Conservation (phyloP, 129 eudicot genomes). For the Solidago caesia region DNA sequence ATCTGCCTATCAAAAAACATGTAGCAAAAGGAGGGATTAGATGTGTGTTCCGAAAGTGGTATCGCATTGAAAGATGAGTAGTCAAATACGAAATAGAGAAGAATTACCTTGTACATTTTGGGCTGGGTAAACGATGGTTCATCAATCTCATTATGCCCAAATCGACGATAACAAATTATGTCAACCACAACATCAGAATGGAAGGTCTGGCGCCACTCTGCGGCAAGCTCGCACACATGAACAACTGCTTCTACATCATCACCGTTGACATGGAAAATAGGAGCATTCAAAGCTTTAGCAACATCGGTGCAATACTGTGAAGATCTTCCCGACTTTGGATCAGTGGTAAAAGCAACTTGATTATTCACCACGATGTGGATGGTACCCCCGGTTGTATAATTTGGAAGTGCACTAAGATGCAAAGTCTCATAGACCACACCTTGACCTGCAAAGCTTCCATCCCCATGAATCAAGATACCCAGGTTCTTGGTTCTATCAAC, state of each 20-base stretch:
- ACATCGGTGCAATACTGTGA: constrained; percentile 96
- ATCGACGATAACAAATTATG: constrained; percentile 85
- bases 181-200: constrained; percentile 93
- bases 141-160: constrained; percentile 97
- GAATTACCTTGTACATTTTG: constrained; percentile 76
- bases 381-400: constrained; percentile 93
- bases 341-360: constrained; percentile 95
- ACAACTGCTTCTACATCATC: constrained; percentile 97
- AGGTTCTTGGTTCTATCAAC: constrained; percentile 66
- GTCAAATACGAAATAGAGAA: neutral
- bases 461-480: constrained; percentile 84
- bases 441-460: constrained; percentile 93
- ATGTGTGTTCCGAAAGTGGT: constrained; percentile 5
- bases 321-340: constrained; percentile 84
- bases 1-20: neutral
- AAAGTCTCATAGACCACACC: constrained; percentile 94
- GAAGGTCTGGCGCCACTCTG: constrained; percentile 96
- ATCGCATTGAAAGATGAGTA: neutral
- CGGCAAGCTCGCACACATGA: constrained; percentile 92
- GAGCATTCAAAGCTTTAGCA: constrained; percentile 89
- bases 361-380: constrained; percentile 92
- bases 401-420: constrained; percentile 92
- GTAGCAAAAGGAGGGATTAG: neutral
- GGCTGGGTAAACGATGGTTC: constrained; percentile 97
- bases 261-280: constrained; percentile 93